These are phyloP conservation scores for Yarrowia galli DNA, from an alignment of 1,139 yeast genomes.

Conservation along the genomic window DNA sequence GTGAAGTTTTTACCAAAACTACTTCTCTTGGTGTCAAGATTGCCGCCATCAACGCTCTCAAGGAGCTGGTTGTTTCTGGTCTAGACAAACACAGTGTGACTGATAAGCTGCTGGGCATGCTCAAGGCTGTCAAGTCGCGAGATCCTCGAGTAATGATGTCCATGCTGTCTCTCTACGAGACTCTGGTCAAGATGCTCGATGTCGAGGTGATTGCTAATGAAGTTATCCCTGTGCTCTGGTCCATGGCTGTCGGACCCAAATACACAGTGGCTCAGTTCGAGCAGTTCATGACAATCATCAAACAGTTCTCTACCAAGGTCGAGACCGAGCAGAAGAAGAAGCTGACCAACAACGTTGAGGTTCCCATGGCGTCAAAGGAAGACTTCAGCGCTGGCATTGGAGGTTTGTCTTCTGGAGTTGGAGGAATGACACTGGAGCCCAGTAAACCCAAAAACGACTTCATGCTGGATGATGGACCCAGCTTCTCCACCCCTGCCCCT, in stretches of 20 bases:
- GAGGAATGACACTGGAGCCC: neutral
- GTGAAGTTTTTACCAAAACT: conserved; percentile 79
- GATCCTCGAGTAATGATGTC: conserved; percentile 70
- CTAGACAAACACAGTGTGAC: conserved; percentile 75
- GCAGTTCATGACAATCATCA: conserved; percentile 52
- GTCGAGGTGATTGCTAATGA: conserved; percentile 56
- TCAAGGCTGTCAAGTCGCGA: conserved; percentile 76
- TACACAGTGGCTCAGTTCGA: conserved; percentile 55
- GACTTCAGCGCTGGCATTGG: neutral
- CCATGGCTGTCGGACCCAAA: conserved; percentile 57
- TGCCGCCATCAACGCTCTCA: conserved; percentile 70
- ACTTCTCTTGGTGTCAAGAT: conserved; percentile 80
- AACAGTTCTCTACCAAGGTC: conserved; percentile 52
- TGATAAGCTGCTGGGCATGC: conserved; percentile 79
- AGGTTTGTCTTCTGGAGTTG: neutral
- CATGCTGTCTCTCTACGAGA: conserved; percentile 61
- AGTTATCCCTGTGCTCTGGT: conserved; percentile 60
- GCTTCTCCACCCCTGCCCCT: conserved; percentile 2
- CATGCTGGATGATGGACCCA: conserved; percentile 11
- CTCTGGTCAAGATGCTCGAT: conserved; percentile 51
- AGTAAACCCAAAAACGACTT: neutral
- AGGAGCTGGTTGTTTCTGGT: conserved; percentile 61
- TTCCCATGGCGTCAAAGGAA: conserved; percentile 1
- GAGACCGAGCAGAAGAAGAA: conserved; percentile 47
- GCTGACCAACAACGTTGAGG: conserved; percentile 19